These are phyloP conservation scores for Plenodomus lindquistii DNA, from an alignment of 2,329 filamentous ascomycete genomes.

Conservation along the genomic window DNA sequence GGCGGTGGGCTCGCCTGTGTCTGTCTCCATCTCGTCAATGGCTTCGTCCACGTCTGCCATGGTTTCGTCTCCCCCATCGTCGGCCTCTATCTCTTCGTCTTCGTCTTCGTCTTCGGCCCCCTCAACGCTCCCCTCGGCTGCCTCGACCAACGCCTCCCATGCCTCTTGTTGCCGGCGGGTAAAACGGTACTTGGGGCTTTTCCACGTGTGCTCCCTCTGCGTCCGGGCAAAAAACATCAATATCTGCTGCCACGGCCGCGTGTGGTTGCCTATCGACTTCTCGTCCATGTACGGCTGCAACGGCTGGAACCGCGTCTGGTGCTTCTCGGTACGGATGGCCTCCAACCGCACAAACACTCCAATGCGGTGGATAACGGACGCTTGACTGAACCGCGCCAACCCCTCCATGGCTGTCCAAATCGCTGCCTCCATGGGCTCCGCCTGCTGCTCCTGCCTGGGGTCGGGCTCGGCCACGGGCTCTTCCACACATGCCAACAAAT, in stretches of 20 bases:
- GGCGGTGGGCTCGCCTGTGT: too few species aligned
- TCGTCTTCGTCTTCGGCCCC: too few species aligned
- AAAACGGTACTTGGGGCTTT: slow-evolving; percentile 17
- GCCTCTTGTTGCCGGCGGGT: slow-evolving; percentile 12
- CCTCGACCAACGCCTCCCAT: slow-evolving; percentile 10
- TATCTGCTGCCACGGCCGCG: slow-evolving; percentile 16
- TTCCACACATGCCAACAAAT: slow-evolving; percentile 15
- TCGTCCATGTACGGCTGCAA: slow-evolving; percentile 19
- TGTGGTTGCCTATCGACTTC: slow-evolving; percentile 10
- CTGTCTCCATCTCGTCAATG: too few species aligned
- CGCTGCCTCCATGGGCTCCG: slow-evolving; percentile 10
- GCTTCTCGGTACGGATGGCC: slow-evolving; percentile 20
- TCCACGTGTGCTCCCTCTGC: slow-evolving; percentile 12
- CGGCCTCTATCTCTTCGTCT: slow-evolving; percentile 6
- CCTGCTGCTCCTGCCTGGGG: slow-evolving; percentile 3
- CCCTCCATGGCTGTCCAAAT: slow-evolving; percentile 19
- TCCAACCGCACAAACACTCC: slow-evolving; percentile 19
- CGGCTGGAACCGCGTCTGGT: slow-evolving; percentile 17
- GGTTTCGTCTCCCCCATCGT: background rate
- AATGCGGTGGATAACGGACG: slow-evolving; percentile 7
- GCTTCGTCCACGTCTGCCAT: too few species aligned
- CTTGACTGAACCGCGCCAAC: slow-evolving; percentile 15
- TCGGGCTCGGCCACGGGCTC: slow-evolving; percentile 12
- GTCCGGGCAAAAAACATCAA: slow-evolving; percentile 24
- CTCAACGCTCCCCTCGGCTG: slow-evolving; percentile 3